Base-by-base conservation (phyloP, 2,329 filamentous ascomycete genomes). In the Sarocladiaceae sp. region DNA sequence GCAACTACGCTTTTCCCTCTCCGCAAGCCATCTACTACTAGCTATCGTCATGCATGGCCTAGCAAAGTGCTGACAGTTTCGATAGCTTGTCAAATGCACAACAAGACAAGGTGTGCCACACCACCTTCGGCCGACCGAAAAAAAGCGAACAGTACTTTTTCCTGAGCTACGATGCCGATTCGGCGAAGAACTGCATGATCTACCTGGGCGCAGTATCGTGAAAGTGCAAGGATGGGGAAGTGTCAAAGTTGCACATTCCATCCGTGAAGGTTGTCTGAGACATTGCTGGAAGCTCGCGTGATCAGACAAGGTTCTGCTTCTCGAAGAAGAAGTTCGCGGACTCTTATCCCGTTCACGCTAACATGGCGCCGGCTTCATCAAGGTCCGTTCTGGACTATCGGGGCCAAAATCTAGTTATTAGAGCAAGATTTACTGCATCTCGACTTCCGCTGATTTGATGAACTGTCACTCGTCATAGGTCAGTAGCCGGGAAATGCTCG, bases 171-270 rank as follows among this genome's bases (percentile, higher is more conserved):
- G n/a, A n/a, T n/a, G n/a, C n/a, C n/a, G n/a, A n/a, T 44, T 44
- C 17, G 40, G n/a, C 40, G 15, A 17, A n/a, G n/a, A 26, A 22
- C 40, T 26, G 40, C 40, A 44, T 44, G 40, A 44, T 44, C 22
- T 40, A 20, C 37, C 37, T 40, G 37, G n/a, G 40, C 40, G 23
- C 40, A 44, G 22, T 44, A 26, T 28, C 20, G 40, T 44, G 40
- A 44, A 12, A 20, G 13, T 17, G 10, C 8, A 26, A 15, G n/a
- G 17, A 22, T 20, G 13, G 5, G 28, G 22, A n/a, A 44, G 4
- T 12, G 13, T 22, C 18, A 26, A 28, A 22, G 23, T 44, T 44
- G 35, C 23, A 10, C n/a, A n/a, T n/a, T 44, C 12, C 40, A 44
- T 26, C n/a, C n/a, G 40, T 23, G 25, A 23, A 44, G 12, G 40